Base-by-base conservation (phyloP, 495 filamentous ascomycete species). In the Penicillium macrosclerotiorum region DNA sequence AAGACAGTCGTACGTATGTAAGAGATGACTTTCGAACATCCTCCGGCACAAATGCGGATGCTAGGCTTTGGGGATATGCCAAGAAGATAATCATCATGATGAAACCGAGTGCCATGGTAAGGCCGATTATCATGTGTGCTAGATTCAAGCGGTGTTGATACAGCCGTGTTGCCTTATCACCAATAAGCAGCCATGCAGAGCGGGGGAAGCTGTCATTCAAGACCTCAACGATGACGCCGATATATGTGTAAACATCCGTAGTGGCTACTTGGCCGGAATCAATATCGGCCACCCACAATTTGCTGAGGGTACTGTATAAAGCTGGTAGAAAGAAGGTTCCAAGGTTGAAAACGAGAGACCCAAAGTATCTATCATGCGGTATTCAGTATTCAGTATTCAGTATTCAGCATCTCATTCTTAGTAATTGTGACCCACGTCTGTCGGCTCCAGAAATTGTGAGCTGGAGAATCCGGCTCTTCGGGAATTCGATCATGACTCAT, bases 121-220 rank as follows among this genome's bases (percentile, higher is more conserved):
- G 71, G 8, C 79, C 26, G 22, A 89, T 78, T 17, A 89, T 68
- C 0, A 84, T 87, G 45, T 86, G 74, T 0, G 85, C 67, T 7
- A 90, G 75, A 4, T 67, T 59, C 17, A 89, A 57, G 0, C 86
- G 76, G 6, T 77, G 70, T 5, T 62, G 23, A 2, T 74, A 49
- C 1, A 68, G 69, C 8, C 84, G 76, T 2, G 78, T 78, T 5
- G 74, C 59, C 37, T 76, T 76, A 65, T 89, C 83, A 8, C 81
- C 86, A 51, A 89, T 89, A 45, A 85, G 71, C 12, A 83, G 64
- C 81, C 81, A 89, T 5, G 84, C 75, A 1, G 83, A 76, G 17
- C 84, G 71, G 0, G 85, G 86, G 5, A 89, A 78, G 11, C 85
- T 84, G 54, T 90, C 84, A 62, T 89, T 89, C 31, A 89, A 63